Evolutionary conservation across 148 eudicot species (phyloP).

Genomic region (Polygonum aviculare): DNA sequence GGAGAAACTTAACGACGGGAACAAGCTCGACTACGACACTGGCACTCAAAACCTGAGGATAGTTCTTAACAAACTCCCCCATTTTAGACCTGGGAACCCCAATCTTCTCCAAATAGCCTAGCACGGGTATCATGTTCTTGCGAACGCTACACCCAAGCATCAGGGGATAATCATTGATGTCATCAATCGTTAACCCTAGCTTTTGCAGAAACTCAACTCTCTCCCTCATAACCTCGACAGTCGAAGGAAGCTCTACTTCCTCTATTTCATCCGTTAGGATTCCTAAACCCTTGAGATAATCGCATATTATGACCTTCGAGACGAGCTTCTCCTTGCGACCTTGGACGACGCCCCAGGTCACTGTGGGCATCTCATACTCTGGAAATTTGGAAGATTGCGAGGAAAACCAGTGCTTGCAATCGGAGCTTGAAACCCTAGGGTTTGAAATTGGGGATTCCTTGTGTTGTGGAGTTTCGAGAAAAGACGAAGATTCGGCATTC

Average conservation of each 20-base stretch:
- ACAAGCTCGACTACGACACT: constrained; percentile 93
- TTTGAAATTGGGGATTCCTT: constrained; percentile 21
- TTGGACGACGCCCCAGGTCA: constrained; percentile 95
- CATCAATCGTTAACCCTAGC: constrained; percentile 73
- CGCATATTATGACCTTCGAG: constrained; percentile 77
- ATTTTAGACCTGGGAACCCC: constrained; percentile 66
- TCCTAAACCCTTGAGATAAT: constrained; percentile 74
- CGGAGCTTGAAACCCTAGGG: constrained; percentile 20
- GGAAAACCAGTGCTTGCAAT: constrained; percentile 35
- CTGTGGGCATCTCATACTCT: constrained; percentile 92
- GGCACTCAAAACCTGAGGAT: constrained; percentile 75
- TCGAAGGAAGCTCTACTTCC: constrained; percentile 81
- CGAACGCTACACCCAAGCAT: constrained; percentile 92
- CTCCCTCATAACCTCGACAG: constrained; percentile 89
- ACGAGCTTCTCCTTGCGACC: constrained; percentile 87
- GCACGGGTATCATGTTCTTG: constrained; percentile 79
- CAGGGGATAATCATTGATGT: constrained; percentile 79
- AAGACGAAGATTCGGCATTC: constrained; percentile 5
- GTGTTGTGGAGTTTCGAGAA: constrained; percentile 25
- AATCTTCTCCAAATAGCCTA: constrained; percentile 81
- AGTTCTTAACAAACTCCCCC: constrained; percentile 83
- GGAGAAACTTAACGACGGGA: constrained; percentile 71
- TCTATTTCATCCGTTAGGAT: constrained; percentile 78
- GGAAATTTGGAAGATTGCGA: constrained; percentile 51
- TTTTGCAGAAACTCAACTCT: constrained; percentile 89